phyloP scores from a whole-genome alignment of 139 green algal genomes.

The Gonium pectorale region DNA sequence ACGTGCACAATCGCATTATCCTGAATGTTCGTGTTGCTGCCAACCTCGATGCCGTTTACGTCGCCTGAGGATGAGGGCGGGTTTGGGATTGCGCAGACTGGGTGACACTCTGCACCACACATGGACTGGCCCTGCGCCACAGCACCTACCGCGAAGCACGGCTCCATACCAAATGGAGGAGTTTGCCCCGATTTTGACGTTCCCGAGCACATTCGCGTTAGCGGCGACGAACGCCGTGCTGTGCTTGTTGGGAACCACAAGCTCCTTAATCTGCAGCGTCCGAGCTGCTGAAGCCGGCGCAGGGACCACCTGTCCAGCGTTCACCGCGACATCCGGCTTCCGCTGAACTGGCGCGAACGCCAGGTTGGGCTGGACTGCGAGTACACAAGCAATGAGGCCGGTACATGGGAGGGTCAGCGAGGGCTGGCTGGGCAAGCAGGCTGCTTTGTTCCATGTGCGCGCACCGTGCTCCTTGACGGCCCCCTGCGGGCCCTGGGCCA shows the following conservation, averaged over 20 bases:
- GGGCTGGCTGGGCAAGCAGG: background rate
- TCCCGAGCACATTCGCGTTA: slow-evolving; percentile 91
- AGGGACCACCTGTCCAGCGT: slow-evolving; percentile 21
- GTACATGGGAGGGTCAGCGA: background rate
- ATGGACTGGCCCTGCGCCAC: no score
- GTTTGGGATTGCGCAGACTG: background rate
- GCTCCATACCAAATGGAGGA: slow-evolving; percentile 93
- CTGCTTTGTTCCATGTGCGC: background rate
- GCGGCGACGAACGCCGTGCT: slow-evolving; percentile 86
- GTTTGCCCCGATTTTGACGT: slow-evolving; percentile 87
- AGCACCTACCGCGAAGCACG: slow-evolving; percentile 83
- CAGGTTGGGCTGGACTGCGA: slow-evolving; percentile 66
- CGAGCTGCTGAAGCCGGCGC: slow-evolving; percentile 7
- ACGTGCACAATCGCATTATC: slow-evolving; percentile 94
- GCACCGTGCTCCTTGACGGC: slow-evolving; percentile 50
- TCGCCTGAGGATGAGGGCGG: slow-evolving; percentile 73
- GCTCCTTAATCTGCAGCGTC: slow-evolving; percentile 33
- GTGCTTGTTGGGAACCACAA: slow-evolving; percentile 70
- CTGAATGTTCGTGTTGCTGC: slow-evolving; percentile 89
- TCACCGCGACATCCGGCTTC: slow-evolving; percentile 31
- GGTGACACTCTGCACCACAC: no score
- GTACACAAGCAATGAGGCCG: no score
- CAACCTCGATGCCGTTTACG: slow-evolving; percentile 91
- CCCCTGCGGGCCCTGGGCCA: slow-evolving; percentile 56
- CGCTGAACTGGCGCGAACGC: slow-evolving; percentile 62